Conservation (phyloP, 106 monocot species). For the Narthecium ossifragum region DNA sequence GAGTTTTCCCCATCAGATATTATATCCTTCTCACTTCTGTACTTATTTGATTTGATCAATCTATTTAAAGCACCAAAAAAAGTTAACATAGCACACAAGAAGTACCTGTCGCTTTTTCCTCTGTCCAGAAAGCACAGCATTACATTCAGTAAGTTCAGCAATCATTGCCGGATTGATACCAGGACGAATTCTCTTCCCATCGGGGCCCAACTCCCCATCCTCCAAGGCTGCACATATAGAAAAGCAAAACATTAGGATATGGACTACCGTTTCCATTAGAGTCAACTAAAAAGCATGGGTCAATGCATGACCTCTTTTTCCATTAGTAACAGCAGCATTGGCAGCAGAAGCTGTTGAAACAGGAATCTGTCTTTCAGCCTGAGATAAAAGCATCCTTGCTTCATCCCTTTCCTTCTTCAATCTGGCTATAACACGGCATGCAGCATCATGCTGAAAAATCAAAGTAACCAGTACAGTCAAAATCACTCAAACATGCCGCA, state of each 20-base stretch:
- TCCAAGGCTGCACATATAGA: conserved; percentile 39
- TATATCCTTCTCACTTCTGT: no score
- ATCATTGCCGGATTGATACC: conserved; percentile 75
- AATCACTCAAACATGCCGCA: no score
- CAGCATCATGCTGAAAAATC: conserved; percentile 83
- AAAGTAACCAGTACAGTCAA: conserved; percentile 2
- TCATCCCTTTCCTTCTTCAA: conserved; percentile 95
- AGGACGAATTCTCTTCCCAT: conserved; percentile 89
- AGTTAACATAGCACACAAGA: no score
- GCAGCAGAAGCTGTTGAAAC: conserved; percentile 19
- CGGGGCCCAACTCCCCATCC: conserved; percentile 72
- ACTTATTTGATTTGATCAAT: no score
- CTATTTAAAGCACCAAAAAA: no score
- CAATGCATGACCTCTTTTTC: conserved; percentile 66
- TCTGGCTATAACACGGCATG: conserved; percentile 96
- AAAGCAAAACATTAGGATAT: neutral
- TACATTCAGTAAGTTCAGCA: conserved; percentile 82
- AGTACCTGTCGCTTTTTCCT: conserved; percentile 89
- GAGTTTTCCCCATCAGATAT: no score
- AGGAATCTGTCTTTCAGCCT: conserved; percentile 90
- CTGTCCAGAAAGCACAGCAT: conserved; percentile 72
- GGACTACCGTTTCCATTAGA: no score
- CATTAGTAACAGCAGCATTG: conserved; percentile 46
- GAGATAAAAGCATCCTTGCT: conserved; percentile 65
- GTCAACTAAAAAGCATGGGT: no score